phyloP scores from a whole-genome alignment of 306 rosid genomes.

The Cicer pinnatifidum region DNA sequence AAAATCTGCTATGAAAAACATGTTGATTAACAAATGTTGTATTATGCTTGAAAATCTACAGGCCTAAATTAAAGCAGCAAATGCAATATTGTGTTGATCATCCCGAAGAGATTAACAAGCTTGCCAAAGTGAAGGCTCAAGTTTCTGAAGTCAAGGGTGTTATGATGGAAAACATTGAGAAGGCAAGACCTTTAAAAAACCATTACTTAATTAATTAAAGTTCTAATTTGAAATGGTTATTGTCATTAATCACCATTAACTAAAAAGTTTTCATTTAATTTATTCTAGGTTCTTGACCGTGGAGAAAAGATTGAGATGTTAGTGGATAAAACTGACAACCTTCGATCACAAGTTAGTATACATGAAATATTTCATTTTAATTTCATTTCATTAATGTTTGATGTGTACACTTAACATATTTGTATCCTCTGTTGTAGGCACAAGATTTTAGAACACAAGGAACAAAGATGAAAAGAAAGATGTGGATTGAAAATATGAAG shows the following conservation, averaged over 20 bases:
- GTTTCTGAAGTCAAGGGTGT: constrained; percentile 99
- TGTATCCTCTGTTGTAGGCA: constrained; percentile 59
- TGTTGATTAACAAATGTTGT: background rate
- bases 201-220: background rate
- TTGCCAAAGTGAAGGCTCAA: constrained; percentile 97
- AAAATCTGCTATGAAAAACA: background rate
- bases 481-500: constrained; percentile 97
- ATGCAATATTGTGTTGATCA: constrained; percentile 94
- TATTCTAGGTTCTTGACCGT: constrained; percentile 88
- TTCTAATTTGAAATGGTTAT: background rate
- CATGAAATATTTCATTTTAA: background rate
- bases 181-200: constrained; percentile 50
- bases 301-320: constrained; percentile 94
- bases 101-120: constrained; percentile 96
- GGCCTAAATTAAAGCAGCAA: constrained; percentile 88
- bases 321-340: constrained; percentile 92
- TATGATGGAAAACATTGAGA: constrained; percentile 98
- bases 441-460: constrained; percentile 81
- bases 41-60: constrained; percentile 30
- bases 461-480: constrained; percentile 78
- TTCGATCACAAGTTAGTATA: constrained; percentile 84
- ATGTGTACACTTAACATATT: background rate
- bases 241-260: background rate
- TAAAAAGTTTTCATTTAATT: background rate
- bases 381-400: background rate